Conservation (phyloP, 345 rosid species). For the Erysimum cheiranthoides region DNA sequence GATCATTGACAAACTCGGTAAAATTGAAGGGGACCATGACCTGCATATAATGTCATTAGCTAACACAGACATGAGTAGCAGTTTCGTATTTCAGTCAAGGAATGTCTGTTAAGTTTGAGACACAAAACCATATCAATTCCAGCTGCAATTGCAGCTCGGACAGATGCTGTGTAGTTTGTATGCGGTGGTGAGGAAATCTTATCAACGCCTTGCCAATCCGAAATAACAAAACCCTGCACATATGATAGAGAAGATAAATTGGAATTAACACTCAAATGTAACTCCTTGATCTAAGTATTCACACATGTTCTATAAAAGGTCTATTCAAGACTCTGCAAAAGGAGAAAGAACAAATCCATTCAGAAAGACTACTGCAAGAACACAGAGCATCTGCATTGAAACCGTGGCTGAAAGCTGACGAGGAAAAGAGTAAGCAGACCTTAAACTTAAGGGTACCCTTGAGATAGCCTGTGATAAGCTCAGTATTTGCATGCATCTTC, state of each 20-base stretch:
- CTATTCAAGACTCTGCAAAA: not conserved
- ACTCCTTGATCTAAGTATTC: not conserved
- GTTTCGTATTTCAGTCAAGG: constrained; percentile 1
- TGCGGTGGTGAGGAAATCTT: constrained; percentile 81
- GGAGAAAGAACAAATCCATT: not conserved
- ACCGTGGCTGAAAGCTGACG: not conserved
- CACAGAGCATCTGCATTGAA: constrained; percentile 1
- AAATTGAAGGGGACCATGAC: constrained; percentile 87
- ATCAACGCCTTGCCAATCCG: constrained; percentile 97
- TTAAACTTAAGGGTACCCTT: constrained; percentile 80
- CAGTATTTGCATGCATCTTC: constrained; percentile 90
- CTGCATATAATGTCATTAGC: constrained; percentile 47
- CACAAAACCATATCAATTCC: constrained; percentile 89
- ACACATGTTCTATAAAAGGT: not conserved
- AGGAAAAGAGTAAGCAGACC: constrained; percentile 47
- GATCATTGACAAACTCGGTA: constrained; percentile 75
- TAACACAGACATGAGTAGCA: not conserved
- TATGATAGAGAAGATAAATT: constrained; percentile 32
- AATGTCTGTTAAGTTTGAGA: constrained; percentile 27
- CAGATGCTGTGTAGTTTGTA: constrained; percentile 77
- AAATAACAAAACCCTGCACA: constrained; percentile 88
- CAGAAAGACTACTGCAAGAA: constrained; percentile 31
- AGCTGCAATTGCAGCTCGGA: constrained; percentile 76
- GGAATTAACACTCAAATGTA: constrained; percentile 29
- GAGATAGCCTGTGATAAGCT: constrained; percentile 77